Conservation (phyloP, 805 yeast species). For the Sugiyamaella lignohabitans region DNA sequence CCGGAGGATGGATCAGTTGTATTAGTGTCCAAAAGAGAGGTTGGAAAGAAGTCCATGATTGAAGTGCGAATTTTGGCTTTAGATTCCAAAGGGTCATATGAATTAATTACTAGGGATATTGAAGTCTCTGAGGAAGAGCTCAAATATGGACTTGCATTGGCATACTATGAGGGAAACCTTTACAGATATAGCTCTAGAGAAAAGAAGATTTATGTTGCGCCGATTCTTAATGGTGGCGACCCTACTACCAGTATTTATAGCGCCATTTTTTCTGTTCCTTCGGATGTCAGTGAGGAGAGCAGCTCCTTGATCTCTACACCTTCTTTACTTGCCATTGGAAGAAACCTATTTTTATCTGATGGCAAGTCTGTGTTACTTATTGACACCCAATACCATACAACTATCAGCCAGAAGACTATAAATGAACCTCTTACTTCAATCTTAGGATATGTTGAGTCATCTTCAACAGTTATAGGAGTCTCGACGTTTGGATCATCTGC, state of each 20-base stretch:
- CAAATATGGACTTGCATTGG: constrained; percentile 11
- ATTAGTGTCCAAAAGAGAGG: constrained; percentile 15
- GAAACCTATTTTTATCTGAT: constrained; percentile 23
- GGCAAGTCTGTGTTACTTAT: constrained; percentile 32
- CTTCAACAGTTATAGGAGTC: neutral
- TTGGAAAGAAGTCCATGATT: constrained; percentile 15
- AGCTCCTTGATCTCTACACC: neutral
- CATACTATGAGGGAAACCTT: constrained; percentile 13
- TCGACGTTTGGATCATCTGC: neutral
- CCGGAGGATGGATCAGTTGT: constrained; percentile 13
- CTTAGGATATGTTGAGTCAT: neutral
- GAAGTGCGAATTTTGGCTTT: constrained; percentile 20
- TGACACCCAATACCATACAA: constrained; percentile 31
- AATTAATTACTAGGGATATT: constrained; percentile 11
- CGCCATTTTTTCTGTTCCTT: neutral
- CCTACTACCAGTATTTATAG: neutral
- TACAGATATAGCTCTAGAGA: constrained; percentile 20
- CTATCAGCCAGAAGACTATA: constrained; percentile 15
- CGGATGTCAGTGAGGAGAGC: neutral
- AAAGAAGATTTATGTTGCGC: constrained; percentile 17
- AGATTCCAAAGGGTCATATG: constrained; percentile 8
- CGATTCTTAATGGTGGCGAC: neutral
- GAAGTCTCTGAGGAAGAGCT: constrained; percentile 6
- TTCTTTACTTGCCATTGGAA: constrained; percentile 24
- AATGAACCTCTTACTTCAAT: neutral